A percentile compares a stretch with the other conserved stretches of the same genome.
These are phyloP conservation scores for Penicillium antarcticum DNA, from an alignment of 495 filamentous ascomycete genomes.

Conservation along the genomic window DNA sequence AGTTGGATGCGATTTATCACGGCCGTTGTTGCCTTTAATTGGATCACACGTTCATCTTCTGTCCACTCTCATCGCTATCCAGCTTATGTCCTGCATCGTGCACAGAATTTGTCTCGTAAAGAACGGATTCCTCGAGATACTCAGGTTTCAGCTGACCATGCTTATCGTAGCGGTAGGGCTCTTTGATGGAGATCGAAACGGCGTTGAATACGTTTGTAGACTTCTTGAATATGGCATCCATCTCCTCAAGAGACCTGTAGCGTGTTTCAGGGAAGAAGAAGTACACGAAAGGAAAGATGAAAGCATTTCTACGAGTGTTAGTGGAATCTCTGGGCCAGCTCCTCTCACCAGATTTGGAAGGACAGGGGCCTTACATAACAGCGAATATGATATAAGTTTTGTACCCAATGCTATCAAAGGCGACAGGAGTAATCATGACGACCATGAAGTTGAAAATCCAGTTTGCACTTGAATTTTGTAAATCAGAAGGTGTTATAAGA, in stretches of 20 bases:
- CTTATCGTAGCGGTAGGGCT: slow-evolving; percentile 66
- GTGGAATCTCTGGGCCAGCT: not conserved
- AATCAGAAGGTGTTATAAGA: not conserved
- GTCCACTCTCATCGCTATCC: slow-evolving; percentile 41
- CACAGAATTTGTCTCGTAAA: slow-evolving; percentile 2
- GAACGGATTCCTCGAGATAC: slow-evolving; percentile 25
- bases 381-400: slow-evolving; percentile 68
- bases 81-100: slow-evolving; percentile 20
- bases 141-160: slow-evolving; percentile 54
- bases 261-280: slow-evolving; percentile 74
- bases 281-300: slow-evolving; percentile 37
- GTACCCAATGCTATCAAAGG: slow-evolving; percentile 60
- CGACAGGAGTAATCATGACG: slow-evolving; percentile 62
- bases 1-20: no score
- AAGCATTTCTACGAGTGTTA: slow-evolving; percentile 14
- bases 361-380: slow-evolving; percentile 15
- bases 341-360: not conserved
- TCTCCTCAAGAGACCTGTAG: slow-evolving; percentile 67
- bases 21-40: no score
- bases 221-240: slow-evolving; percentile 72
- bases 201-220: slow-evolving; percentile 49
- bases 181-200: slow-evolving; percentile 54
- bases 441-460: slow-evolving; percentile 43
- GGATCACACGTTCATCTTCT: no score
- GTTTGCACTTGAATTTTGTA: slow-evolving; percentile 18